Conservation (phyloP, 2,329 filamentous ascomycete species). For the Aaosphaeria arxii region DNA sequence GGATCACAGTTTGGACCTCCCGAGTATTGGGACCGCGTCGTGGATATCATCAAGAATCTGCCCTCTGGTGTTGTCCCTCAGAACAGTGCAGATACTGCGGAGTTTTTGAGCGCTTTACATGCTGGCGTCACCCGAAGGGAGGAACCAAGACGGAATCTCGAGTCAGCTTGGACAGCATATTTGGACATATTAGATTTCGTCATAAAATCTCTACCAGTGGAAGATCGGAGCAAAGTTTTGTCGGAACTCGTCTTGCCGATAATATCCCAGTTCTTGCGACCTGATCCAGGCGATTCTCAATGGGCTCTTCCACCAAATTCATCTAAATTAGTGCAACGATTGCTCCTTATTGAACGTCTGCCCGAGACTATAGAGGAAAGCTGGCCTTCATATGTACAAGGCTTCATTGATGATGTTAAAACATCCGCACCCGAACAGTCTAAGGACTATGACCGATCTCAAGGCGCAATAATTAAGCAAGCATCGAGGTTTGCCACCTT, state of each 20-base stretch:
- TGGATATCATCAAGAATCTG: conserved; percentile 57
- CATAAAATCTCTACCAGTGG: conserved; percentile 41
- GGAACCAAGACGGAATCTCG: conserved; percentile 67
- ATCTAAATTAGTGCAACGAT: conserved; percentile 38
- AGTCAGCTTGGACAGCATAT: conserved; percentile 73
- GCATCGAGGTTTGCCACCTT: conserved; percentile 65
- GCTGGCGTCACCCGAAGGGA: conserved; percentile 70
- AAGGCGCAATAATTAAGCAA: conserved; percentile 64
- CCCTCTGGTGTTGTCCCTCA: conserved; percentile 56
- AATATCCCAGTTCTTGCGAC: conserved; percentile 52
- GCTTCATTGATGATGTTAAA: conserved; percentile 65
- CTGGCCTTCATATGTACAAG: conserved; percentile 62
- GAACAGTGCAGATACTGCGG: conserved; percentile 53
- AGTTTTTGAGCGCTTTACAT: conserved; percentile 66
- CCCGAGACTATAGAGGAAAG: conserved; percentile 51
- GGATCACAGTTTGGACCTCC: conserved; percentile 76
- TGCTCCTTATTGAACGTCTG: conserved; percentile 42
- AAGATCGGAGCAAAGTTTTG: conserved; percentile 47
- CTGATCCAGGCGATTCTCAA: conserved; percentile 42
- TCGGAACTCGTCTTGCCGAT: conserved; percentile 51
- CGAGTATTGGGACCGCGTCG: conserved; percentile 71
- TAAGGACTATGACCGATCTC: conserved; percentile 70
- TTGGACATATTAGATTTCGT: conserved; percentile 56
- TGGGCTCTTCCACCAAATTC: conserved; percentile 51
- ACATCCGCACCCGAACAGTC: conserved; percentile 79